phyloP scores from a whole-genome alignment of 805 yeast genomes.

The Starmerella roubikii region DNA sequence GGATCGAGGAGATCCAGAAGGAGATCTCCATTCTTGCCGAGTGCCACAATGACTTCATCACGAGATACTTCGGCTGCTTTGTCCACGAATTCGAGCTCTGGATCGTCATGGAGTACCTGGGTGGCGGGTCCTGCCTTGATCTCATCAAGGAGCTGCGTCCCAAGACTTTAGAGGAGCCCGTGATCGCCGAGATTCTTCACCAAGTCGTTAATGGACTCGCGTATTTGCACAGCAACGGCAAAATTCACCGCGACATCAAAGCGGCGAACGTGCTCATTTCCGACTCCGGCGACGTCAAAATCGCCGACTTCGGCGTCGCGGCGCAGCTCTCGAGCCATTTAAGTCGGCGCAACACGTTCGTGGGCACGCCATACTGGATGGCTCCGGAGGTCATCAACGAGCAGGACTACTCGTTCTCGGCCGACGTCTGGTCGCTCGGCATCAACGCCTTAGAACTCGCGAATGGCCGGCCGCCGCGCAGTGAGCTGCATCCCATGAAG shows the following conservation, averaged over 20 bases:
- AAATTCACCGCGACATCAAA: conserved; percentile 82
- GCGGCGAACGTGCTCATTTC: conserved; percentile 80
- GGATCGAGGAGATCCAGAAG: conserved; percentile 55
- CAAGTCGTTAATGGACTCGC: conserved; percentile 47
- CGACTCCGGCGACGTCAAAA: conserved; percentile 57
- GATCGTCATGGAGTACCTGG: conserved; percentile 72
- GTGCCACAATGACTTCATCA: conserved; percentile 49
- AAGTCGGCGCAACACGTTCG: conserved; percentile 35
- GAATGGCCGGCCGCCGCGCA: conserved; percentile 57
- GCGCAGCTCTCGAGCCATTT: conserved; percentile 53
- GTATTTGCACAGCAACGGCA: conserved; percentile 56
- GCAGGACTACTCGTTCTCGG: conserved; percentile 55
- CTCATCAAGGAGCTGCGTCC: conserved; percentile 30
- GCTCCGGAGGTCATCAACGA: conserved; percentile 96
- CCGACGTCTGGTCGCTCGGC: conserved; percentile 72
- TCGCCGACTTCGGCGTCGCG: conserved; percentile 95
- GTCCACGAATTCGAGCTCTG: conserved; percentile 55
- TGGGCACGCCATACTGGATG: conserved; percentile 76
- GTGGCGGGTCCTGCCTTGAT: conserved; percentile 65
- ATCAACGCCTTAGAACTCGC: conserved; percentile 65
- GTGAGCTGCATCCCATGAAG: conserved; percentile 40
- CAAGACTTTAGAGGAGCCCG: conserved; percentile 44
- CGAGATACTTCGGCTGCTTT: conserved; percentile 58
- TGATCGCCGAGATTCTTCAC: conserved; percentile 39
- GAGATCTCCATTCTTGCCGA: conserved; percentile 59